These are phyloP conservation scores for Solanum peruvianum DNA, from an alignment of 257 asterid species.

Conservation along the genomic window DNA sequence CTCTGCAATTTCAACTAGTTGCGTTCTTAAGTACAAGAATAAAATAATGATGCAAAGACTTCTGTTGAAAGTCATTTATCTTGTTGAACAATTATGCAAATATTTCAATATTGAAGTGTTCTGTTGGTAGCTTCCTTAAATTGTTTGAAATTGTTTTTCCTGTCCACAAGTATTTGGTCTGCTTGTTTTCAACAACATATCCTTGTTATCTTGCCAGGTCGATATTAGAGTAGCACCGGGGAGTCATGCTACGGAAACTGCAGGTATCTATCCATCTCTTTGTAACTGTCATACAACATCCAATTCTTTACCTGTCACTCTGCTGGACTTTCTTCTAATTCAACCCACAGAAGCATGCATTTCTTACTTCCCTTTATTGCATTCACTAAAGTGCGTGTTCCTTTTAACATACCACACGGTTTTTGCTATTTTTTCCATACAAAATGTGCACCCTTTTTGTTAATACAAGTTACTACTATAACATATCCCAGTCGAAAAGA, in stretches of 20 bases:
- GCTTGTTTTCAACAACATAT: not conserved
- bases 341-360: not conserved
- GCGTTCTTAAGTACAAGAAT: not conserved
- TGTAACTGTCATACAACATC: not conserved
- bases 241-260: constrained; percentile 86
- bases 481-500: not conserved
- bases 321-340: not conserved
- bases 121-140: not conserved
- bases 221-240: constrained; percentile 95
- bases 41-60: not conserved
- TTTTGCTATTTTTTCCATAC: not conserved
- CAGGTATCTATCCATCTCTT: constrained; percentile 37
- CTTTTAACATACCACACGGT: not conserved
- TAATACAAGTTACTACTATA: not conserved
- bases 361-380: not conserved
- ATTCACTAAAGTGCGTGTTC: not conserved
- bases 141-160: not conserved
- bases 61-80: not conserved
- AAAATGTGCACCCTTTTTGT: not conserved
- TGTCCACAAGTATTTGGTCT: not conserved
- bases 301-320: not conserved
- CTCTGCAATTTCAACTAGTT: not conserved
- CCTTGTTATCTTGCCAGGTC: constrained; percentile 34
- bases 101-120: not conserved
- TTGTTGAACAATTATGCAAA: not conserved